Base-by-base conservation (phyloP, 164 flowering plant species). In the Vitis rotundifolia region DNA sequence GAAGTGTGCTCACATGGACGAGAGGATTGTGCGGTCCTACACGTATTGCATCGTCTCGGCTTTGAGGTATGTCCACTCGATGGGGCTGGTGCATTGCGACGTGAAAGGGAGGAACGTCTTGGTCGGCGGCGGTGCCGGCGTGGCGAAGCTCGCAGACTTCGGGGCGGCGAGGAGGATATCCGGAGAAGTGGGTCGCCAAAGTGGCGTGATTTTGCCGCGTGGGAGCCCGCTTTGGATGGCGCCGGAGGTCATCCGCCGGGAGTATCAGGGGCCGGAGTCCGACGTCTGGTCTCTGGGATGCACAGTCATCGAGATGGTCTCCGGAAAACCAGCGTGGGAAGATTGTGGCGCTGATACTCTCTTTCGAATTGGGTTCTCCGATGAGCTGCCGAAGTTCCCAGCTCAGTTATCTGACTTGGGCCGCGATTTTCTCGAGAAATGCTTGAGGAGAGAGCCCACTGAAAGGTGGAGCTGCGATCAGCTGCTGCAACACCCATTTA, bases 221-320 rank as follows among this genome's bases (percentile, higher is more conserved):
- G 98, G 98, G 16, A 91, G 90, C n/a, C 96, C 96, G 2, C 76
- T 88, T 18, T 91, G 94, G 94, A 92, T 92, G 98, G 96, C 98
- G 31, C 98, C 98, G 70, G 97, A 91, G 78, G 91, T 87, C 3
- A 61, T 85, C 2, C 72, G 91, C 5, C 75, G 84, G 5, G 91
- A 88, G 48, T 70, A 15, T 11, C 97, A 87, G 74, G 87, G 89
- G 12, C 81, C 85, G 64, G 90, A 80, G 60, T 79, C 89, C 7
- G 97, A 92, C 64, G 83, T 92, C 1, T 92, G 97, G 97, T 85
- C 97, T 0, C 53, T 90, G 12, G 97, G 97, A 0, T 92, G 97
- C 79, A 90, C 97, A 37, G 59, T 92, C 12, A 81, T 92, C 66
- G 97, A 90, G 80, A 92, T 92, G 89, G 62, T 84, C 63, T 80